Conservation (phyloP, 768 basidiomycete species). For the Amanita rubescens region DNA sequence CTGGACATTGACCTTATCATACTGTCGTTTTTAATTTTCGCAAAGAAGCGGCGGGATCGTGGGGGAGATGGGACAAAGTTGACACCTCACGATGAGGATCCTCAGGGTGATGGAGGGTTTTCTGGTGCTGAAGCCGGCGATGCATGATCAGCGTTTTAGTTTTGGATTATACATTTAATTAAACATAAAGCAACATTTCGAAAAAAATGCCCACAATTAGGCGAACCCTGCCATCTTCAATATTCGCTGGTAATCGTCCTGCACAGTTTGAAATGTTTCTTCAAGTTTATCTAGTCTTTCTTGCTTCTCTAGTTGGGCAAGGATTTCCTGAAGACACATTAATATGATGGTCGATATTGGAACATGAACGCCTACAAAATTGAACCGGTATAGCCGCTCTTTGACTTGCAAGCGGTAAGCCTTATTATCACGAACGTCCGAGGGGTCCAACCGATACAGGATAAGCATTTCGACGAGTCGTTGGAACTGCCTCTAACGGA, state of each 20-base stretch:
- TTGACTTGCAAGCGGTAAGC: slow-evolving; percentile 90
- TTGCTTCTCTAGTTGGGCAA: slow-evolving; percentile 80
- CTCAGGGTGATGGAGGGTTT: slow-evolving; percentile 29
- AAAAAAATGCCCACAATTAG: slow-evolving; percentile 30
- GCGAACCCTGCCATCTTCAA: slow-evolving; percentile 23
- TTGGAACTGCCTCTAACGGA: slow-evolving; percentile 79
- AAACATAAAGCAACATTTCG: slow-evolving; percentile 14
- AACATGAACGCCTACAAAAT: slow-evolving; percentile 58
- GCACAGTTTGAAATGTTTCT: slow-evolving; percentile 86
- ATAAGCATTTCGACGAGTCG: slow-evolving; percentile 90
- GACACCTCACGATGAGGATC: slow-evolving; percentile 28
- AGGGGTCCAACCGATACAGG: slow-evolving; percentile 58
- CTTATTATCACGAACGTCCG: slow-evolving; percentile 44
- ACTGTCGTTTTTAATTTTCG: slow-evolving; percentile 48
- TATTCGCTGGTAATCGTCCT: slow-evolving; percentile 80
- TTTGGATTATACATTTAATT: neutral
- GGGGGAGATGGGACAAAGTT: slow-evolving; percentile 23
- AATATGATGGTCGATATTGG: neutral
- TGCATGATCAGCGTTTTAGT: neutral
- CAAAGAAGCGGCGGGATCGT: slow-evolving; percentile 42
- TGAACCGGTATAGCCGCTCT: slow-evolving; percentile 90
- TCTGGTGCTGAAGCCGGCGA: slow-evolving; percentile 20
- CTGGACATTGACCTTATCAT: slow-evolving; percentile 47
- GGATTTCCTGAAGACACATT: slow-evolving; percentile 56
- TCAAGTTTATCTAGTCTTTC: slow-evolving; percentile 86